Evolutionary conservation across 768 basidiomycete species (phyloP).

Genomic region (Boletus sp.): DNA sequence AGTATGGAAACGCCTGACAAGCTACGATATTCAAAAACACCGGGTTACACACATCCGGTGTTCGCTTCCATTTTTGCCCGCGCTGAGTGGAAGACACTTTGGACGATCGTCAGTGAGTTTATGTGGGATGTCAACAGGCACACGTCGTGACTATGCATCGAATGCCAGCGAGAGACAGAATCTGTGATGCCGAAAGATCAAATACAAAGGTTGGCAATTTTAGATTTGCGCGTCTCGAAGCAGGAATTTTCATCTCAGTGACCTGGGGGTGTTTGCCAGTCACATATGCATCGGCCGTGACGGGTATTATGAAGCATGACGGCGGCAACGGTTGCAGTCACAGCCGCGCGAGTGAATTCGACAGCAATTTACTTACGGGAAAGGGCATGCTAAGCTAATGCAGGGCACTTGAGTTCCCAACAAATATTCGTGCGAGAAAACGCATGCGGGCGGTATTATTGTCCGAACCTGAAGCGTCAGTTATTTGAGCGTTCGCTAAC

Average conservation of each 20-base stretch:
- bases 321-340: constrained; percentile 12
- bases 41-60: constrained; percentile 7
- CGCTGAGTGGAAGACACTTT: constrained; percentile 8
- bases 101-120: constrained; percentile 11
- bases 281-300: constrained; percentile 2
- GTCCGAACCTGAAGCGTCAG: constrained; percentile 10
- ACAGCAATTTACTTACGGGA: constrained; percentile 18
- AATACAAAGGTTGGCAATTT: constrained; percentile 11
- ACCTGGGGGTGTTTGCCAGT: constrained; percentile 1
- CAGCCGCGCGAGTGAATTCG: constrained; percentile 13
- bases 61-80: constrained; percentile 23
- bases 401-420: constrained; percentile 15
- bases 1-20: constrained; percentile 24
- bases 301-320: constrained; percentile 11
- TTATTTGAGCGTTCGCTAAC: constrained; percentile 13
- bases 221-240: constrained; percentile 18
- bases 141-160: constrained; percentile 5
- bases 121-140: constrained; percentile 12
- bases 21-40: constrained; percentile 9
- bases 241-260: constrained; percentile 18
- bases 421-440: constrained; percentile 14
- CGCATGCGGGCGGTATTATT: constrained; percentile 8
- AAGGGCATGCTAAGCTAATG: constrained; percentile 15
- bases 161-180: background rate
- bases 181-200: constrained; percentile 16